These are phyloP conservation scores for Dipodascus geniculatus DNA, from an alignment of 805 yeast genomes.

Conservation along the genomic window DNA sequence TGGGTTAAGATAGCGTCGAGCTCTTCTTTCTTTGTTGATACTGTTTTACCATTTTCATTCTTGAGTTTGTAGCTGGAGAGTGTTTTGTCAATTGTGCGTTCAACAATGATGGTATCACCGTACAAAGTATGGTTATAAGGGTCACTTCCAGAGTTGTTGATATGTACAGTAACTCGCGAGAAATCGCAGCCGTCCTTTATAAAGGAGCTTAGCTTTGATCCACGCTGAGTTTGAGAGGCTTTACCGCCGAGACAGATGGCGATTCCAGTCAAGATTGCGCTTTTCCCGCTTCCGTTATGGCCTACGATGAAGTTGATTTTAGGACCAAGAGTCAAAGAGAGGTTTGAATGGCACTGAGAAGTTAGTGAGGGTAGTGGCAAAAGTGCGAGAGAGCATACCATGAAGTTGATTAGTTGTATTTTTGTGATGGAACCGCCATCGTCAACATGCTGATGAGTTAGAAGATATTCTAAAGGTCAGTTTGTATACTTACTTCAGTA, in stretches of 20 bases:
- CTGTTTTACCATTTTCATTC: constrained; percentile 36
- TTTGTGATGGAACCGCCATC: not conserved
- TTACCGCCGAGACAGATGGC: constrained; percentile 81
- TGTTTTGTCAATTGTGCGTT: constrained; percentile 47
- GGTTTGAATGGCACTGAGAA: constrained; percentile 56
- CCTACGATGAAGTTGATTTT: constrained; percentile 81
- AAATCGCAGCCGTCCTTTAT: constrained; percentile 65
- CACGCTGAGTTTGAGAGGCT: constrained; percentile 81
- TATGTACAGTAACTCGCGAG: constrained; percentile 48
- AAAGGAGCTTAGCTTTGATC: constrained; percentile 52
- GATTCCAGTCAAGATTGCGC: constrained; percentile 79
- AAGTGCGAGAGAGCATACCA: not conserved
- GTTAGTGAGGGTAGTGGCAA: not conserved
- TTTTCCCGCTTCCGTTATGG: constrained; percentile 83
- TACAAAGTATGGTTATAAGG: constrained; percentile 54
- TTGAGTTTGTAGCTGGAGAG: constrained; percentile 42
- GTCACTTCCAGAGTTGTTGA: constrained; percentile 40
- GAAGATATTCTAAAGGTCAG: not conserved
- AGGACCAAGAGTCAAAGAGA: constrained; percentile 65
- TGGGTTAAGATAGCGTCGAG: constrained; percentile 56
- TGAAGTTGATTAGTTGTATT: not conserved
- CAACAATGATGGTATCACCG: constrained; percentile 61
- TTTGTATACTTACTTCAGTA: too few species aligned
- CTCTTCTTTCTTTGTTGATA: constrained; percentile 52
- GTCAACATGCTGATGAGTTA: not conserved